phyloP scores from a whole-genome alignment of 768 basidiomycete species.

The Collybiopsis confluens region DNA sequence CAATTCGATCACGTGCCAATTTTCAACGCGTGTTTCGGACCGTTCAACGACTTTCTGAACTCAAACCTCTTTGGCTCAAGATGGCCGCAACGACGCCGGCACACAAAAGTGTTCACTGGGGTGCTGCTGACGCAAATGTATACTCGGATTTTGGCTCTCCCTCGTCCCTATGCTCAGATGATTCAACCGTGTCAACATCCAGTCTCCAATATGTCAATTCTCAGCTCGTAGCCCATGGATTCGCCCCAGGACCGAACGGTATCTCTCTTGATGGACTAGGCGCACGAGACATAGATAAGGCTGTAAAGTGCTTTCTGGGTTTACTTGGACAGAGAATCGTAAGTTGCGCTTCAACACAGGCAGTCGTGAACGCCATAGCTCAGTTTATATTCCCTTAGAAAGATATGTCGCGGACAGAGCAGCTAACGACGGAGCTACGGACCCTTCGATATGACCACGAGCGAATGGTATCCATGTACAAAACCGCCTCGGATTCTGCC shows the following conservation, averaged over 20 bases:
- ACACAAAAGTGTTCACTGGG: conserved; percentile 41
- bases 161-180: conserved; percentile 39
- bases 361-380: background rate
- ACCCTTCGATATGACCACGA: conserved; percentile 82
- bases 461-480: conserved; percentile 63
- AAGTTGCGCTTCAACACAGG: conserved; percentile 22
- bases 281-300: conserved; percentile 46
- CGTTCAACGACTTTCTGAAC: conserved; percentile 8
- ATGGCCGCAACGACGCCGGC: conserved; percentile 24
- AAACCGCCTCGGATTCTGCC: conserved; percentile 50
- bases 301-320: conserved; percentile 71
- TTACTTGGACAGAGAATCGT: conserved; percentile 79
- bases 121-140: conserved; percentile 23
- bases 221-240: conserved; percentile 82
- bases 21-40: no score
- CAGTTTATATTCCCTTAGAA: conserved; percentile 33
- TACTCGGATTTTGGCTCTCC: conserved; percentile 37
- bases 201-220: conserved; percentile 77
- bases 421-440: conserved; percentile 66
- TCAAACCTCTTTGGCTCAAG: conserved; percentile 9
- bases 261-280: conserved; percentile 64
- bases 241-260: conserved; percentile 50
- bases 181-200: conserved; percentile 49
- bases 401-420: conserved; percentile 79
- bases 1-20: no score